phyloP scores from a whole-genome alignment of 2,329 filamentous ascomycete species.

The Pseudogymnoascus sp. region DNA sequence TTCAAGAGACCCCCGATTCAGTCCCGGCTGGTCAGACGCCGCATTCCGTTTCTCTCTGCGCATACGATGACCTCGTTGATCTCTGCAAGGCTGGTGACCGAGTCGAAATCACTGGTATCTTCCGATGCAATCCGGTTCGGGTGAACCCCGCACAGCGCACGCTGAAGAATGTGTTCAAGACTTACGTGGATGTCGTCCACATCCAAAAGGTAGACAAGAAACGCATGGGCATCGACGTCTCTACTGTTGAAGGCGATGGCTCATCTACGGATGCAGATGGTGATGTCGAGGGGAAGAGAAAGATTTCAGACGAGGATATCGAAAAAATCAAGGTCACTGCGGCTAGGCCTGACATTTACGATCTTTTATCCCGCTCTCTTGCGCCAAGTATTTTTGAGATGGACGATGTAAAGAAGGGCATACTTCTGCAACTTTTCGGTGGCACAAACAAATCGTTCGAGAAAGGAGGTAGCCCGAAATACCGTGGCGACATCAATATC shows the following conservation, averaged over 20 bases:
- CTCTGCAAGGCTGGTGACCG: slow-evolving; percentile 97
- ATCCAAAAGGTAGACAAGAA: slow-evolving; percentile 96
- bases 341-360: slow-evolving; percentile 79
- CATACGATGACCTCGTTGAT: slow-evolving; percentile 95
- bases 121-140: slow-evolving; percentile 87
- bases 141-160: slow-evolving; percentile 89
- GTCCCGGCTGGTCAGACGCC: slow-evolving; percentile 95
- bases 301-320: slow-evolving; percentile 80
- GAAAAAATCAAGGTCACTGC: slow-evolving; percentile 79
- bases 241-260: slow-evolving; percentile 78
- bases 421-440: slow-evolving; percentile 90
- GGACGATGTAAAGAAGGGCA: slow-evolving; percentile 98
- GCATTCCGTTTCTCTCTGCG: slow-evolving; percentile 91
- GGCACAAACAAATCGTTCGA: slow-evolving; percentile 97
- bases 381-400: slow-evolving; percentile 95
- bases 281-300: slow-evolving; percentile 76
- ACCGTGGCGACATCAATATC: slow-evolving; percentile 95
- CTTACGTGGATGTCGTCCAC: slow-evolving; percentile 90
- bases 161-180: slow-evolving; percentile 95
- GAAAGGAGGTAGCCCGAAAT: slow-evolving; percentile 90
- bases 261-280: slow-evolving; percentile 47
- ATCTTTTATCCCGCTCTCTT: slow-evolving; percentile 81
- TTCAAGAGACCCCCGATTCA: slow-evolving; percentile 93
- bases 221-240: slow-evolving; percentile 82
- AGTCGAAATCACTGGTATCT: slow-evolving; percentile 92